Conservation (phyloP, 306 rosid genomes). For the Mucuna pruriens region DNA sequence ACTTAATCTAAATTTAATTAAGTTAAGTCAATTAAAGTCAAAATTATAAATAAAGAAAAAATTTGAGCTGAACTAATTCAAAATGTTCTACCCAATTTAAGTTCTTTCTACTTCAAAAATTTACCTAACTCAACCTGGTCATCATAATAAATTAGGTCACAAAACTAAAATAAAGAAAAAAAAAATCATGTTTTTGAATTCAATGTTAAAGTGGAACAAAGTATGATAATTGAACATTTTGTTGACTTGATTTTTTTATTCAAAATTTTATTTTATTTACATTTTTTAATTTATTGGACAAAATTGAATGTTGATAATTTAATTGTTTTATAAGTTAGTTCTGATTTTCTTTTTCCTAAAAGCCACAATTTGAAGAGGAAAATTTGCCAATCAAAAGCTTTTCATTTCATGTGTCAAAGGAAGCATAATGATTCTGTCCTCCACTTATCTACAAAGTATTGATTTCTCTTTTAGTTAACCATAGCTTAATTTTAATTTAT, state of each 20-base stretch:
- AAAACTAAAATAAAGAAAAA: not conserved
- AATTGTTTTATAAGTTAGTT: not conserved
- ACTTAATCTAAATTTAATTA: no score
- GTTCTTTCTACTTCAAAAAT: no score
- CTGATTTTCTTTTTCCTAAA: not conserved
- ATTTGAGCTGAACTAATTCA: no score
- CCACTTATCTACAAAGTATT: constrained; percentile 29
- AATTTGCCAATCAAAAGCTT: constrained; percentile 23
- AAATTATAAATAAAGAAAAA: no score
- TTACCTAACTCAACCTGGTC: not conserved
- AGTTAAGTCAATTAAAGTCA: no score
- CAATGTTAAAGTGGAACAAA: not conserved
- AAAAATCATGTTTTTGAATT: not conserved
- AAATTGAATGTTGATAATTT: not conserved
- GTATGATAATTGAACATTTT: not conserved
- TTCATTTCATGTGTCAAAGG: constrained; percentile 22
- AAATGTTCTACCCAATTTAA: no score
- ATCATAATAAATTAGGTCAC: not conserved
- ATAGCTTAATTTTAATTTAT: not conserved
- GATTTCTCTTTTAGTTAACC: not conserved
- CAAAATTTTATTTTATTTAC: not conserved
- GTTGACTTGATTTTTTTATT: not conserved
- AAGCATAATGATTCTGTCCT: constrained; percentile 48
- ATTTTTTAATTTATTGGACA: not conserved
- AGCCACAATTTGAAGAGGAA: not conserved